Evolutionary conservation across 495 filamentous ascomycete species (phyloP).

Genomic region (Penicillium longicatenatum): DNA sequence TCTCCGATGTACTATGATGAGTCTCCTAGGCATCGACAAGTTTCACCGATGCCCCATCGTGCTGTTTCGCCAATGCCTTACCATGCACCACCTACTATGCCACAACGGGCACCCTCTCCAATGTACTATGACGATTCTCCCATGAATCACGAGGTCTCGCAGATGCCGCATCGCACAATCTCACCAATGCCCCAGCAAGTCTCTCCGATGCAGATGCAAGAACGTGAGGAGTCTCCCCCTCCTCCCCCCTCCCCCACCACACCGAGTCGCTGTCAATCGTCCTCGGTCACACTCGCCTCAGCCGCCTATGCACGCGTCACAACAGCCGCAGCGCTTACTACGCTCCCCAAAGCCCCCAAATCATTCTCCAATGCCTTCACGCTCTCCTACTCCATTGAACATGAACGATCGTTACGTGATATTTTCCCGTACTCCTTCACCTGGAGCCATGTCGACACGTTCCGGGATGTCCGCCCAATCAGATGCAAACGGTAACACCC

Average conservation of each 20-base stretch:
- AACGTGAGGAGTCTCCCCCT: conserved; percentile 48
- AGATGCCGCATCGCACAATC: neutral
- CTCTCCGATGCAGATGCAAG: conserved; percentile 29
- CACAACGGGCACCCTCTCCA: conserved; percentile 4
- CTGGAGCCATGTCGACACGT: conserved; percentile 51
- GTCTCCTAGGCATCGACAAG: conserved; percentile 13
- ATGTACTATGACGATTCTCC: conserved; percentile 2
- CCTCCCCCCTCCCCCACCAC: conserved; percentile 47
- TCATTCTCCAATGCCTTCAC: conserved; percentile 22
- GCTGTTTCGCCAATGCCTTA: conserved; percentile 25
- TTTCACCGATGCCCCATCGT: conserved; percentile 17
- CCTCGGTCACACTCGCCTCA: conserved; percentile 14
- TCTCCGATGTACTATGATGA: conserved; percentile 11
- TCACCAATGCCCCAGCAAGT: conserved; percentile 13
- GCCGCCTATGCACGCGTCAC: conserved; percentile 9
- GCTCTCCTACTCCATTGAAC: conserved; percentile 42
- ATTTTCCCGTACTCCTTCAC: conserved; percentile 59
- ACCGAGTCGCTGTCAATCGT: conserved; percentile 38
- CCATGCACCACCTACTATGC: conserved; percentile 12
- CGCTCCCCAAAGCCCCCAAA: conserved; percentile 23
- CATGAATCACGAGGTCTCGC: neutral
- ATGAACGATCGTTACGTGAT: conserved; percentile 53
- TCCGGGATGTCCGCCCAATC: conserved; percentile 44
- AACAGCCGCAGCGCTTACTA: conserved; percentile 9
- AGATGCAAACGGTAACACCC: conserved; percentile 68